Base-by-base conservation (phyloP, 371 early-diverging fungal genomes). In the Mucor piriformis region DNA sequence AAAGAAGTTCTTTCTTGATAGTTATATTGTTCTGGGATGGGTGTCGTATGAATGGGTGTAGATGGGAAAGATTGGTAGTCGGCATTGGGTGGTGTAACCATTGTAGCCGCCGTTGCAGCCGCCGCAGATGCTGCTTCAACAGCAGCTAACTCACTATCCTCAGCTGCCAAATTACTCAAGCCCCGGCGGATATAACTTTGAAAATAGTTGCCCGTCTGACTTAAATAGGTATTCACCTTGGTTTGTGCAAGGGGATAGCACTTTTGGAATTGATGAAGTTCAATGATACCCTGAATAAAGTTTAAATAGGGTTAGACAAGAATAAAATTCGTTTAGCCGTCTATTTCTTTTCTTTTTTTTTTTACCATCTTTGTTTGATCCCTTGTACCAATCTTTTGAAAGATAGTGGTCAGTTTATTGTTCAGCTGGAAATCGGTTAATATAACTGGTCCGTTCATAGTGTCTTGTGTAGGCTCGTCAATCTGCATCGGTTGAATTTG, bases 131-230 rank as follows among this genome's bases (percentile, higher is more conserved):
- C 46, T 15, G 46, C 29, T 42, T 51, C 52, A 27, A 46, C 53
- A 16, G 67, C 57, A 15, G 59, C 64, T 48, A 70, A 50, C 29
- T 80, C 73, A 49, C 68, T 79, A 27, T 85, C 86, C 42, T 87
- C 88, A 10, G 84, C 81, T 8, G 83, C 86, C 42, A 87, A 61
- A 54, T 87, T 87, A 32, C 78, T 78, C 18, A 87, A 66, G 6
- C 83, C 85, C 23, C 93, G 77, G 20, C 85, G 77, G 48, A 93
- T 93, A 59, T 93, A 93, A 27, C 86, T 84, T 69, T 89, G 88
- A 66, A 93, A 92, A 58, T 86, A 91, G 0, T 74, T 76, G 3
- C 91, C 89, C 0, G 88, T 87, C 49, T 82, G 78, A 20, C 81
- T 66, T 16, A 91, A 64, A 50, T 84, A 81, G 1, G 74, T 77